Base-by-base conservation (phyloP, 2,329 filamentous ascomycete genomes). In the Beauveria sp. region DNA sequence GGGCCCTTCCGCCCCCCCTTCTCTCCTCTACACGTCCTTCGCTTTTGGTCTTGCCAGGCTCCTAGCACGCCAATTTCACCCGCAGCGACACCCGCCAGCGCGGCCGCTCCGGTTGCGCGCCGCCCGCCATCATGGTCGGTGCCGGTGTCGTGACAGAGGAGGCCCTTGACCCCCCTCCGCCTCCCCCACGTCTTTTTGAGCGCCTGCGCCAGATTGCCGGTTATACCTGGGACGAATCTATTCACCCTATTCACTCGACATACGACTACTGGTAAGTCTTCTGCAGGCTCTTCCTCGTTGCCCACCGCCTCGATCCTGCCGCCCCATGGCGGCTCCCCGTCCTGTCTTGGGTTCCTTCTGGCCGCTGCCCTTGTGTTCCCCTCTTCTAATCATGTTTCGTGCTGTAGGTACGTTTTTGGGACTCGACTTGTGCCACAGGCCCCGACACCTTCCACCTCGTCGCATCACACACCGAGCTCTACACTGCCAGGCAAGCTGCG, bases 201-300 rank as follows among this genome's bases (percentile, higher is more conserved):
- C 84, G 89, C 56, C 80, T 93, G 66, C 81, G 84, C 65, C 88
- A 90, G 71, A 81, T 93, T 66, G 81, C 87, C 51, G 89, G 88
- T 59, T 92, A 91, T 71, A 85, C 83, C 7, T 93, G 89, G 89
- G 88, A 92, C 73, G 88, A 90, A 66, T 80, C 83, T 16, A 73
- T 70, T 62, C 74, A 74, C 28, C 83, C 84, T 12, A 77, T 82
- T 61, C 85, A 87, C 70, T 83, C 83, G 56, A 91, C 87, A 68
- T 97, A 96, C 75, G 91, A 96, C 73, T 92, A 93, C 77, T 98
- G 93, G 91, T 86, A 77, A 69, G 75, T 69, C 31, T 20, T 20
- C 48, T 26, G 18, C 56, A 20, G 20, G 3, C 38, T 10, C 3
- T n/a, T 28, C 26, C 22, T 61, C 34, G n/a, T 53, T 46, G 54